phyloP scores from a whole-genome alignment of 2,329 filamentous ascomycete genomes.

The Pseudogymnoascus sp. region DNA sequence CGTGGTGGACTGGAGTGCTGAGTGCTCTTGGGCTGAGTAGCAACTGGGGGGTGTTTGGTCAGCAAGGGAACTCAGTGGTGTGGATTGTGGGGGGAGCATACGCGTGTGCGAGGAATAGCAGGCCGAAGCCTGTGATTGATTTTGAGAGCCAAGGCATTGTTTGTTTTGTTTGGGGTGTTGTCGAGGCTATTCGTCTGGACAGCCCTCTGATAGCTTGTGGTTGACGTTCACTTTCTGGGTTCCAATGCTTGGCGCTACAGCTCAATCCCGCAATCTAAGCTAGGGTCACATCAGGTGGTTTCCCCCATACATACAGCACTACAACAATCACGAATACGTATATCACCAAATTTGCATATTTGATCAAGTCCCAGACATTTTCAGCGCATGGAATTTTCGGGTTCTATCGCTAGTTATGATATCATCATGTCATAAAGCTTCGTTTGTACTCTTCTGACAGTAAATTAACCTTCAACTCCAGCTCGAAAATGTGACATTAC shows the following conservation, averaged over 20 bases:
- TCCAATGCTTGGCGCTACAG: slow-evolving; percentile 1
- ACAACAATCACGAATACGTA: background rate
- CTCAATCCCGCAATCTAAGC: background rate
- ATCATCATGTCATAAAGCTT: slow-evolving; percentile 26
- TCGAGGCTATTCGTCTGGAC: background rate
- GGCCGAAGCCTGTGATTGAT: slow-evolving; percentile 63
- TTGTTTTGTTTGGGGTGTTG: background rate
- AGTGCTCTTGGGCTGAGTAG: slow-evolving; percentile 94
- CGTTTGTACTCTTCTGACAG: slow-evolving; percentile 18
- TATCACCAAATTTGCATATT: background rate
- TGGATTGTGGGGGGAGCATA: slow-evolving; percentile 41
- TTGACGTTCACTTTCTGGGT: slow-evolving; percentile 10
- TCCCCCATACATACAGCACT: background rate
- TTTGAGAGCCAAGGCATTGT: slow-evolving; percentile 66
- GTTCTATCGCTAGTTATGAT: slow-evolving; percentile 20
- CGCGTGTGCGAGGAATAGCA: slow-evolving; percentile 79
- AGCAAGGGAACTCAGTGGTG: slow-evolving; percentile 12
- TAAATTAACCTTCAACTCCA: slow-evolving; percentile 18
- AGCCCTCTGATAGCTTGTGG: slow-evolving; percentile 2
- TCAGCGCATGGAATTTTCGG: slow-evolving; percentile 6
- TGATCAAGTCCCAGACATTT: slow-evolving; percentile 16
- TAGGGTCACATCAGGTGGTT: background rate
- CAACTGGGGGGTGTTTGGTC: slow-evolving; percentile 49
- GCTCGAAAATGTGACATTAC: slow-evolving; percentile 21
- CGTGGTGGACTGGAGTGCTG: slow-evolving; percentile 57